Conservation (phyloP, 1,284 basidiomycete species). For the Earliella scabrosa region DNA sequence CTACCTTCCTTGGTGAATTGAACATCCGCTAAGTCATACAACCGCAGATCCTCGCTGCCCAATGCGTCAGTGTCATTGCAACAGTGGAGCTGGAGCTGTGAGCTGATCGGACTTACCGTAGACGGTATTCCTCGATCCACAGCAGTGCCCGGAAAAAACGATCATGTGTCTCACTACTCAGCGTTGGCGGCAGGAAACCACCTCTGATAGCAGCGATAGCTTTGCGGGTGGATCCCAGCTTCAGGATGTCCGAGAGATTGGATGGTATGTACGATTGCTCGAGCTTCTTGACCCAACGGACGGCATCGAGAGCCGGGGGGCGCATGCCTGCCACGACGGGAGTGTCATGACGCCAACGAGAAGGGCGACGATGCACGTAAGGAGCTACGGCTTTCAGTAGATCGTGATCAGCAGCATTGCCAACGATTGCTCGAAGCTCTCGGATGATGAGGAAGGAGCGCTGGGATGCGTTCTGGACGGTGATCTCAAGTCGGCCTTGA, state of each 20-base stretch:
- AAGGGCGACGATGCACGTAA: conserved; percentile 23
- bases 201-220: conserved; percentile 12
- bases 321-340: background rate
- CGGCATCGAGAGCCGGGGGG: conserved; percentile 9
- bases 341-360: conserved; percentile 1
- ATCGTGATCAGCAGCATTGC: conserved; percentile 30
- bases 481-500: conserved; percentile 17
- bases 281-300: conserved; percentile 14
- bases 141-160: conserved; percentile 54
- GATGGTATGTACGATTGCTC: background rate
- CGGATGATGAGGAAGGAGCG: conserved; percentile 34
- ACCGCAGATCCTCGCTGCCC: conserved; percentile 54
- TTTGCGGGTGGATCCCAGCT: conserved; percentile 2
- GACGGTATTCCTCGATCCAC: conserved; percentile 61
- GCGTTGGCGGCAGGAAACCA: conserved; percentile 42
- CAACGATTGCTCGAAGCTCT: conserved; percentile 28
- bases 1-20: conserved; percentile 37
- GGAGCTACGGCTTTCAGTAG: conserved; percentile 30
- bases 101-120: conserved; percentile 55
- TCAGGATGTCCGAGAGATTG: conserved; percentile 9
- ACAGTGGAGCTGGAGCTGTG: background rate
- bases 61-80: background rate
- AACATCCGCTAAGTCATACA: conserved; percentile 56
- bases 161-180: conserved; percentile 47
- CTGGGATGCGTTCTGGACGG: conserved; percentile 8